These are phyloP conservation scores for Echinosophora koreensis DNA, from an alignment of 306 rosid species.

Conservation along the genomic window DNA sequence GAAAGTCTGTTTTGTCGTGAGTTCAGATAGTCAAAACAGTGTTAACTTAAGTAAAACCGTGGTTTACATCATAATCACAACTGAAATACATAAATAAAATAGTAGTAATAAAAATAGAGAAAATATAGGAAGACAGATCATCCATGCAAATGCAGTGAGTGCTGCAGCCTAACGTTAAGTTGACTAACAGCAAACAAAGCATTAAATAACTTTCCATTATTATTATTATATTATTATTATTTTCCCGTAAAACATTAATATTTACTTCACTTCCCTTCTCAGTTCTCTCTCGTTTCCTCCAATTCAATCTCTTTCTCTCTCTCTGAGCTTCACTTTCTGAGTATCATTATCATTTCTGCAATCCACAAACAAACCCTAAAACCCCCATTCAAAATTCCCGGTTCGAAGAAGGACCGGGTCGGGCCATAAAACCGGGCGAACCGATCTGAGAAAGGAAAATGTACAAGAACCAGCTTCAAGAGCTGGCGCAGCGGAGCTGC, in stretches of 20 bases:
- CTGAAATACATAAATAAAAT: too few species aligned
- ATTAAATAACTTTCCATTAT: slow-evolving; percentile 51
- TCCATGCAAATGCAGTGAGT: slow-evolving; percentile 39
- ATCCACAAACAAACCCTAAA: too few species aligned
- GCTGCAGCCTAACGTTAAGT: slow-evolving; percentile 64
- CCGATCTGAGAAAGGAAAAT: slow-evolving; percentile 53
- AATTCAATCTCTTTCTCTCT: not conserved
- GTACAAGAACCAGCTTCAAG: slow-evolving; percentile 99
- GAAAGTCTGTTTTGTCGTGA: too few species aligned
- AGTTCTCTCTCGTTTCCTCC: not conserved
- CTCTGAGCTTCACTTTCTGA: not conserved
- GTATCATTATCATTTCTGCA: too few species aligned
- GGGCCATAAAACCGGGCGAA: too few species aligned
- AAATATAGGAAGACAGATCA: slow-evolving; percentile 52
- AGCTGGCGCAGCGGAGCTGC: slow-evolving; percentile 98
- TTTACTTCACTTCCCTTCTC: not conserved
- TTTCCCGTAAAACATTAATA: slow-evolving; percentile 17
- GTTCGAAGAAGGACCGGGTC: too few species aligned
- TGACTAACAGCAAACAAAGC: slow-evolving; percentile 67
- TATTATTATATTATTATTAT: slow-evolving; percentile 4
- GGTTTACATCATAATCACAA: too few species aligned
- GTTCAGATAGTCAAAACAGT: too few species aligned
- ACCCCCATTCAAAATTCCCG: too few species aligned
- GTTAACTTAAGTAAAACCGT: too few species aligned
- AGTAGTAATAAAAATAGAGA: not conserved